These are phyloP conservation scores for Rhododendron vialii DNA, from an alignment of 148 eudicot genomes.

Conservation along the genomic window DNA sequence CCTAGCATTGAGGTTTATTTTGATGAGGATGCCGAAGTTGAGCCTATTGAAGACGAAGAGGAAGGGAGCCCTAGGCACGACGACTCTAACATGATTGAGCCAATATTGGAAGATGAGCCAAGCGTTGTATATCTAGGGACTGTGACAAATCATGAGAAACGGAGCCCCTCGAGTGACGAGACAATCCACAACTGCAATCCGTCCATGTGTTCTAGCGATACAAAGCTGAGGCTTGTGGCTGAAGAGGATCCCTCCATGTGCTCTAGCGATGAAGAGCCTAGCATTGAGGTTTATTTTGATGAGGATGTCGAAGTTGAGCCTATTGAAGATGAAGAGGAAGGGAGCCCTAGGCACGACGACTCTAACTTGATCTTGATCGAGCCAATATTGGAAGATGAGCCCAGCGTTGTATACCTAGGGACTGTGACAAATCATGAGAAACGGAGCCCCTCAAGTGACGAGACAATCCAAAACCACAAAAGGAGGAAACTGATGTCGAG, in stretches of 20 bases:
- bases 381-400: not conserved
- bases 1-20: not conserved
- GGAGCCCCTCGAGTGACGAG: not conserved
- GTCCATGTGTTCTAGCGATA: too few relatives aligned
- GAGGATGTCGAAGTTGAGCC: not conserved
- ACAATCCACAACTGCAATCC: too few relatives aligned
- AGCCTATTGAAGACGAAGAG: not conserved
- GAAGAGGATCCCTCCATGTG: too few relatives aligned
- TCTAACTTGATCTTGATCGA: too few relatives aligned
- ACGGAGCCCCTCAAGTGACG: not conserved
- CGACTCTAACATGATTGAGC: too few relatives aligned
- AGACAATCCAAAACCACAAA: not conserved
- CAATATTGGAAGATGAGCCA: not conserved
- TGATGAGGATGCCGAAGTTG: not conserved
- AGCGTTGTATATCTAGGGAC: not conserved
- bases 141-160: not conserved
- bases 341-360: not conserved
- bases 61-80: not conserved
- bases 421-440: not conserved
- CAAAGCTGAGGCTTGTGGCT: too few relatives aligned
- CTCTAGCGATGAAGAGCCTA: not conserved
- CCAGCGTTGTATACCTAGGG: not conserved
- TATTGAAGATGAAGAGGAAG: not conserved
- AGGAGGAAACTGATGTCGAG: not conserved
- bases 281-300: not conserved